A percentile compares a stretch with the other conserved stretches of the same genome.
Evolutionary conservation across 805 yeast species (phyloP).

Genomic region (Brettanomyces custersianus): DNA sequence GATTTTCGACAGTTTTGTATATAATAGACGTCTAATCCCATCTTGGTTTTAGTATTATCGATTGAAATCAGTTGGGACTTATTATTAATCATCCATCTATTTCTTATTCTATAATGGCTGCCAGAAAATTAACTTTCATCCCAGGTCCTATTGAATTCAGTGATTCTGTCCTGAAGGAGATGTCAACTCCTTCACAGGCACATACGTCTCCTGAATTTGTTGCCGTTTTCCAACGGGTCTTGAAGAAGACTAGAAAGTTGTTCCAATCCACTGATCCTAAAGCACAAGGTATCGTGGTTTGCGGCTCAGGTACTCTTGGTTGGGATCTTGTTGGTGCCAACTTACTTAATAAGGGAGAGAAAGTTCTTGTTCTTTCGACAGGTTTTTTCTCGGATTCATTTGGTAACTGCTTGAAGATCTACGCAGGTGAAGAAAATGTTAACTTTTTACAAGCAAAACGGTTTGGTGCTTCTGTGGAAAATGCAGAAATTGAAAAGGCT

Average conservation of each 20-base stretch:
- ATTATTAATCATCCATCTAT: not conserved
- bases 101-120: constrained; percentile 10
- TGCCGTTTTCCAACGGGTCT: constrained; percentile 57
- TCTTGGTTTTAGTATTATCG: too few species aligned
- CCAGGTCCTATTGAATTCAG: constrained; percentile 45
- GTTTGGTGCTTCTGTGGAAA: constrained; percentile 63
- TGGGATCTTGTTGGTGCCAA: constrained; percentile 89
- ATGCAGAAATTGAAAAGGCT: constrained; percentile 44
- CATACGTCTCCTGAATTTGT: constrained; percentile 85
- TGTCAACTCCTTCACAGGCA: constrained; percentile 78
- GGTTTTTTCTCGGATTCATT: constrained; percentile 85
- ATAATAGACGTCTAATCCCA: too few species aligned
- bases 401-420: constrained; percentile 63
- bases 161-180: constrained; percentile 68
- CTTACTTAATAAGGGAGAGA: constrained; percentile 55
- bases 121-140: constrained; percentile 26
- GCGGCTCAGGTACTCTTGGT: constrained; percentile 93
- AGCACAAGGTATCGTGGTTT: constrained; percentile 74
- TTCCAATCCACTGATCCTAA: constrained; percentile 58
- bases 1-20: too few species aligned
- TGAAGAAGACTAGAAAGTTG: constrained; percentile 59
- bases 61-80: too few species aligned
- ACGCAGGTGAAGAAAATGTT: constrained; percentile 56
- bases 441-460: constrained; percentile 57
- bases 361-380: constrained; percentile 74